Evolutionary conservation across 169 alveolate species (phyloP), one percentile per base, ranked within the genome.

Genomic region (Perkinsus chesapeaki): DNA sequence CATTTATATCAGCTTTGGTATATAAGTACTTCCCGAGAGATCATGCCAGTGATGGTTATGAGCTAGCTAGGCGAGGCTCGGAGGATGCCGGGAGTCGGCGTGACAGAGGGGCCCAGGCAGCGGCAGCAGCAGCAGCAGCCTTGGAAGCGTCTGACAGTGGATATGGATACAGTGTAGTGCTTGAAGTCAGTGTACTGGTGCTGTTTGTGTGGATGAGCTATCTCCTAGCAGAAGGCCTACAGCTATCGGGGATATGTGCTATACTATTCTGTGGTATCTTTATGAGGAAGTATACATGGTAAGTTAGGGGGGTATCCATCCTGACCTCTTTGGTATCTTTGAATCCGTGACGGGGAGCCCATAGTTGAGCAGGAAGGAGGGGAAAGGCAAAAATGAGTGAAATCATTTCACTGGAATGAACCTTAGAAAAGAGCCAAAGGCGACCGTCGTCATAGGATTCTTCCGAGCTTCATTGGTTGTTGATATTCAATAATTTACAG

Each of bases 201-300:
- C 93, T 94, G 91, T 91, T 94, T 39, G 94, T 94, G 48, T 94
- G 95, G 95, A 47, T 93, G 91, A 92, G 94, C 31, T 94, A 93
- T 39, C 94, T 93, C 82, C 91, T 93, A 39, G 95, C 94, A 5
- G 95, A 94, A 12, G 95, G 93, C 43, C 39, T 92, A 1, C 39
- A 39, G 39, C 73, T 91, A 39, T 93, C 94, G 39, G 96, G 96
- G 43, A 93, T 94, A 34, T 94, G 93, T 39, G 90, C 96, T 93
- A 94, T 94, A 27, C 93, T 94, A 91, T 94, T 94, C 93, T 94
- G 96, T 48, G 96, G 96, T 20, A 91, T 94, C 0, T 39, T 93
- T n/a, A 92, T 94, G 93, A 94, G 94, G 91, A 92, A 93, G 39
- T 94, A 94, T 73, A 93, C 96, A 31, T 92, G 82, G 82, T 60